Base-by-base conservation (phyloP, 2,329 filamentous ascomycete species). In the Penicillium sp. region DNA sequence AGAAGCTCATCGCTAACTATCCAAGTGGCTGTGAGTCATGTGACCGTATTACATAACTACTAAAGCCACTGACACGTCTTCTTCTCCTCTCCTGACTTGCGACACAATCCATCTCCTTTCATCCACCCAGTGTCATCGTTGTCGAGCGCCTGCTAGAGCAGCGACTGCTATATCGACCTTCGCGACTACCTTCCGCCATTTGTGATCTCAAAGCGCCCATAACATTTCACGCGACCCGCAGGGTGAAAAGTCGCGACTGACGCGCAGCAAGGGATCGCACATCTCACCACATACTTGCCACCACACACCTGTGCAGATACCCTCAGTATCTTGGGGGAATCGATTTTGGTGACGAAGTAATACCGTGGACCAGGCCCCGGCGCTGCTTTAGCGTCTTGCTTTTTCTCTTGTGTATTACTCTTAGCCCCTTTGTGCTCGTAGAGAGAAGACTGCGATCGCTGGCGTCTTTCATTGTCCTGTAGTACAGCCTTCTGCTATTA, bases 391-490 rank as follows among this genome's bases (percentile, higher is more conserved):
- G 59, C 58, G 60, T 65, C 64, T 65, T 63, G 59, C 58, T 59
- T 65, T 63, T 65, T 63, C 57, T 57, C 58, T 65, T 67, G 61
- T 68, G 69, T 72, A 70, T 71, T 69, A 65, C 65, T 62, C 62
- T 67, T 69, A 65, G 66, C 59, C 55, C 61, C 53, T 54, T 65
- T 65, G 63, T 67, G 70, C 60, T 63, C 60, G 71, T 73, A 73
- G 70, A 70, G 64, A 65, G 47, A 44, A 27, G 23, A 27, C 45
- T 44, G 60, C 63, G 60, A 65, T 54, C 57, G 62, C 46, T 54
- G 59, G 54, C 56, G 49, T 54, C 50, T 52, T 62, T 53, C 57
- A 59, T 61, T 57, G 59, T 59, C 60, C 61, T 63, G 70, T 73
- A 72, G 67, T 66, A 65, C 67, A 66, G 58, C 62, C 60, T 61